Percentiles rank a stretch among this genome's conserved stretches.
Conservation (phyloP, 2,329 filamentous ascomycete species). For the Pyrenophora graminea region DNA sequence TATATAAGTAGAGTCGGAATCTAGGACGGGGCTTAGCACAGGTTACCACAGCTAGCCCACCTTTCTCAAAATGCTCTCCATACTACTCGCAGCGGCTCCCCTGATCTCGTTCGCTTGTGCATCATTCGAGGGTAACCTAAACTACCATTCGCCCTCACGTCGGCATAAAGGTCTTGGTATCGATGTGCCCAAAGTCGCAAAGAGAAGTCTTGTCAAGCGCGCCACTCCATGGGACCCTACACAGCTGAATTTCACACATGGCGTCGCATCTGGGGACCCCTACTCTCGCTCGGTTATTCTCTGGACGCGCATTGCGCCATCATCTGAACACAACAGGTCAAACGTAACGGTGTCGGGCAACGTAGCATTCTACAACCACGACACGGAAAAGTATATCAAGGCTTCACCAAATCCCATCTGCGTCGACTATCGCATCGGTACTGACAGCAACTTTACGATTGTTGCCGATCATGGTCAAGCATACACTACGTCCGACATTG, state of each 20-base stretch:
- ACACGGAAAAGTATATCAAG: slow-evolving; percentile 57
- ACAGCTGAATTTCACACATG: slow-evolving; percentile 47
- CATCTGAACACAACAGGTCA: slow-evolving; percentile 46
- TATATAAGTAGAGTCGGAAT: slow-evolving; percentile 4
- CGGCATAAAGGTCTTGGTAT: slow-evolving; percentile 67
- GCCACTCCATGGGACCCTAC: slow-evolving; percentile 45
- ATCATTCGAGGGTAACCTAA: slow-evolving; percentile 57
- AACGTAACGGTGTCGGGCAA: slow-evolving; percentile 60
- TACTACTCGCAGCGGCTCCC: slow-evolving; percentile 20
- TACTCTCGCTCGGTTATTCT: slow-evolving; percentile 49
- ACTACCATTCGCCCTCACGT: slow-evolving; percentile 68
- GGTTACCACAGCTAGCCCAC: not conserved
- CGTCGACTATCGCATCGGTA: slow-evolving; percentile 65
- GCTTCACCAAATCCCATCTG: slow-evolving; percentile 67
- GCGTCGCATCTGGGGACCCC: slow-evolving; percentile 54
- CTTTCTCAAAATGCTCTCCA: slow-evolving; percentile 16
- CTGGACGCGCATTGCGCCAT: slow-evolving; percentile 45
- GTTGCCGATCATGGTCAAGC: slow-evolving; percentile 62
- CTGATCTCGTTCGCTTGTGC: slow-evolving; percentile 23
- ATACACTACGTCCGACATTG: slow-evolving; percentile 73
- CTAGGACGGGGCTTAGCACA: not conserved
- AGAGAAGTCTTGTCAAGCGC: slow-evolving; percentile 49
- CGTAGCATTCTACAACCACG: slow-evolving; percentile 58
- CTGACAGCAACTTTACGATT: slow-evolving; percentile 52
- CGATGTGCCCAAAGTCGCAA: slow-evolving; percentile 62